Base-by-base conservation (phyloP, 805 yeast species). In the Komagataella populi region DNA sequence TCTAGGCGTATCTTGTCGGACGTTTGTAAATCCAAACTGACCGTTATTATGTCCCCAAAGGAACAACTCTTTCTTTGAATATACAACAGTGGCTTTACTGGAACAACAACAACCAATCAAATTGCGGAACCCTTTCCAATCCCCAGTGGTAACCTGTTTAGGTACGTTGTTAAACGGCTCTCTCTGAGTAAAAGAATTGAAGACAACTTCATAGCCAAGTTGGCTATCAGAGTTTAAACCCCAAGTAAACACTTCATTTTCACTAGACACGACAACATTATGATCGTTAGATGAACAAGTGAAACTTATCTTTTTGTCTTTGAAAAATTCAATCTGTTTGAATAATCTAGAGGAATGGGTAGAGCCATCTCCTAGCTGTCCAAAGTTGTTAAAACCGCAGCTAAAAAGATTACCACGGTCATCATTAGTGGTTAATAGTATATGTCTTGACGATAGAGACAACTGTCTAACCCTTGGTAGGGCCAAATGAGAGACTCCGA, bases 31-130 rank as follows among this genome's bases (percentile, higher is more conserved):
- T 2, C 91, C 91, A 81, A 87, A 78, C 62, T 87, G 96, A 0
- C 96, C 96, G 43, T 79, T 67, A 60, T 87, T 85, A 44, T 83
- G 65, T 2, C 96, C 96, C 95, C 96, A 87, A 44, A 78, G 63
- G 54, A 67, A 76, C 1, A 84, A 55, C 7, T 74, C 76, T 46
- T 67, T 61, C 6, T 67, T 68, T 0, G 81, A 67, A 54, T 71
- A 83, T 0, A 77, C 85, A 17, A 81, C 72, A 3, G 91, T 79
- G 61, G 87, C 95, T 10, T 83, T 71, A 48, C 74, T 79, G 3
- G 95, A 85, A 17, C 84, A 81, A 1, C 81, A 69, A 22, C 79
- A 66, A 5, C 81, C 82, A 5, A 58, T 59, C 16, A 77, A 52
- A 16, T 55, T 62, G 8, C 58, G 51, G 10, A 59, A 60, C 47